Evolutionary conservation across 176 grass and related monocot species (phyloP), one percentile per base, ranked within the genome.

Genomic region (Tuctoria greenei): DNA sequence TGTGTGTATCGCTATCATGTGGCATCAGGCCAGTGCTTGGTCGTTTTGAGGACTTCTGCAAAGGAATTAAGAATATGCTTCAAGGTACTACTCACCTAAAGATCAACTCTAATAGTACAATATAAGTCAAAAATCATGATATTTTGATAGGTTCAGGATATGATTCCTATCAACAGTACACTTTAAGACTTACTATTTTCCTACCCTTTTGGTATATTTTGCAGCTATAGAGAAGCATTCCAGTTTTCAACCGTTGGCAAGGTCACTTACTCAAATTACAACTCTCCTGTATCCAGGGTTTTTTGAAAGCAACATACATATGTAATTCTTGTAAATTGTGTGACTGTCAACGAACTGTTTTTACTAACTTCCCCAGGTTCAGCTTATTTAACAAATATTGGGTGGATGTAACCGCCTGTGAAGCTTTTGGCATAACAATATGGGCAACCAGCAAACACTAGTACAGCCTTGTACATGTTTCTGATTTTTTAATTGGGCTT

Each of bases 11-110:
- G 12, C 92, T 92, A 66, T 84, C 87, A 41, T 98, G 88, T 65
- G 89, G 95, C 57, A 91, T 98, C 67, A 88, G 91, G 17, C 91
- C 95, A 56, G 89, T 98, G 23, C n/a, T 94, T 11, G 95, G 91
- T 61, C 82, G 95, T 9, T 45, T 84, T 38, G 95, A 94, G 71
- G 91, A 92, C 88, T 98, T 98, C 68, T 92, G 88, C 79, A 92
- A 81, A 44, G 89, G 86, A 83, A 90, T 94, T 37, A 90, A 92
- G 84, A 69, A 71, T 44, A 77, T 94, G 86, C 66, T 92, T 66
- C 77, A 90, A 31, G 91, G 95, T 96, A 92, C 46, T 38, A 35
- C 44, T 84, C 15, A 17, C 50, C 56, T 57, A 59, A 24, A 16
- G 25, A 67, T 36, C 2, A 28, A 47, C 14, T 63, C 23, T 66